Percentiles rank a stretch among this genome's conserved stretches.
Evolutionary conservation across 2,329 filamentous ascomycete genomes (phyloP).

Genomic region (Claviceps arundinis): DNA sequence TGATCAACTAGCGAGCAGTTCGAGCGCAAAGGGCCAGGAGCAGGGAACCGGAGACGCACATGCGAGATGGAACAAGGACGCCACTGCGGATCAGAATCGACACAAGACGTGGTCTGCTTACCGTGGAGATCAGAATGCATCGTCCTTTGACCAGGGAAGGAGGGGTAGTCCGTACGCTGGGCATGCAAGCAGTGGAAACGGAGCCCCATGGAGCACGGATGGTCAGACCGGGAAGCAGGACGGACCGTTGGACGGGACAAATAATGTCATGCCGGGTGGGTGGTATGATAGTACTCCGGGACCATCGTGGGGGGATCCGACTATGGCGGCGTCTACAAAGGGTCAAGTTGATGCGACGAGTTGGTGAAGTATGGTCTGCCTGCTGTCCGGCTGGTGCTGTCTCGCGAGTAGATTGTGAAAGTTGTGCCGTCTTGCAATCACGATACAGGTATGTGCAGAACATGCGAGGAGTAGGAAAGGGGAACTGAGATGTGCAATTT

Average conservation of each 20-base stretch:
- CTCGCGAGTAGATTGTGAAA: too few species aligned
- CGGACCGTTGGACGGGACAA: neutral
- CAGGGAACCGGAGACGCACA: neutral
- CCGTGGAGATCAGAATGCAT: neutral
- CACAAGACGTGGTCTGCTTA: neutral
- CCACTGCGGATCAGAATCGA: neutral
- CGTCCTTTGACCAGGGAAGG: neutral
- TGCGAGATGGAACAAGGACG: neutral
- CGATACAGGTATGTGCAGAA: too few species aligned
- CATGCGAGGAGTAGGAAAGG: too few species aligned
- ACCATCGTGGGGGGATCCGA: conserved; percentile 17
- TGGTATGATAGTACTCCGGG: conserved; percentile 10
- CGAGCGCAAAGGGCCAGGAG: neutral
- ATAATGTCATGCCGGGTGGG: conserved; percentile 21
- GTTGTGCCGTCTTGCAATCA: too few species aligned
- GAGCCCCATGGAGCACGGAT: neutral
- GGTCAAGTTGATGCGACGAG: conserved; percentile 10
- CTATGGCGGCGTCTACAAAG: conserved; percentile 18
- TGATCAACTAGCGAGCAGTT: neutral
- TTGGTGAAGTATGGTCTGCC: neutral
- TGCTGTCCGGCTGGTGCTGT: too few species aligned
- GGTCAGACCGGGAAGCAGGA: neutral
- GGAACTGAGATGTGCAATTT: too few species aligned
- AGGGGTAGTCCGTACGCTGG: neutral
- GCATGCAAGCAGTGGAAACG: neutral